Evolutionary conservation across 257 asterid species (phyloP).

Genomic region (Cinchona pubescens): DNA sequence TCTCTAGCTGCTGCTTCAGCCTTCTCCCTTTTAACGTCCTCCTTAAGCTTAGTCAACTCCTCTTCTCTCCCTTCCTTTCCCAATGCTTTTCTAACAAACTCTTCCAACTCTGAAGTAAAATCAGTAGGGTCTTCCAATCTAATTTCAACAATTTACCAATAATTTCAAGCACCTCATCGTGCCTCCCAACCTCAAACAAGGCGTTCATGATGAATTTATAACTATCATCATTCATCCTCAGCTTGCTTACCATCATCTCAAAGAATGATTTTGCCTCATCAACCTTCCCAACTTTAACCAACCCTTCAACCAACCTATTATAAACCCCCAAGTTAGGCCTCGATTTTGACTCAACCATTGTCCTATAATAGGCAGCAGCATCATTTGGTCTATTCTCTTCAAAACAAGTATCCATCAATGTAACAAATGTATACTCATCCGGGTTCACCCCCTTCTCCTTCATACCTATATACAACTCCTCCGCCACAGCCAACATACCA

Average conservation of each 20-base stretch:
- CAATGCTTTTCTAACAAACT: conserved; percentile 64
- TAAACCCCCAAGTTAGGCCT: conserved; percentile 80
- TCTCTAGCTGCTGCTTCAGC: conserved; percentile 70
- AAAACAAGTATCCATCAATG: conserved; percentile 84
- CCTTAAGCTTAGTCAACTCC: conserved; percentile 60
- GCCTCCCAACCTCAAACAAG: conserved; percentile 59
- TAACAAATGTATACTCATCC: conserved; percentile 75
- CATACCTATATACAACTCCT: conserved; percentile 76
- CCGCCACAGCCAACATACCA: conserved; percentile 61
- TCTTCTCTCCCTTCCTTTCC: conserved; percentile 67
- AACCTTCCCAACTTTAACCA: conserved; percentile 75
- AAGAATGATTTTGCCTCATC: conserved; percentile 81
- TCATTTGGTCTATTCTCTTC: conserved; percentile 68
- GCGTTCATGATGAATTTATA: conserved; percentile 70
- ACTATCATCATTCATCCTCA: conserved; percentile 79
- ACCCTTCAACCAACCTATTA: conserved; percentile 60
- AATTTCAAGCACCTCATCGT: conserved; percentile 66
- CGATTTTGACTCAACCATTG: conserved; percentile 82
- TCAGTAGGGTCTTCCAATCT: conserved; percentile 85
- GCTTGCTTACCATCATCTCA: conserved; percentile 76
- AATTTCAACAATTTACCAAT: conserved; percentile 68
- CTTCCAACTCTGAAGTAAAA: conserved; percentile 70
- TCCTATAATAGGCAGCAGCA: conserved; percentile 65
- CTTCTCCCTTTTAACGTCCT: conserved; percentile 68
- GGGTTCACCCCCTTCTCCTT: conserved; percentile 60